Percentiles rank a stretch among this genome's conserved stretches.
Conservation (phyloP, 257 asterid genomes). For the Solanum gracilifrons region DNA sequence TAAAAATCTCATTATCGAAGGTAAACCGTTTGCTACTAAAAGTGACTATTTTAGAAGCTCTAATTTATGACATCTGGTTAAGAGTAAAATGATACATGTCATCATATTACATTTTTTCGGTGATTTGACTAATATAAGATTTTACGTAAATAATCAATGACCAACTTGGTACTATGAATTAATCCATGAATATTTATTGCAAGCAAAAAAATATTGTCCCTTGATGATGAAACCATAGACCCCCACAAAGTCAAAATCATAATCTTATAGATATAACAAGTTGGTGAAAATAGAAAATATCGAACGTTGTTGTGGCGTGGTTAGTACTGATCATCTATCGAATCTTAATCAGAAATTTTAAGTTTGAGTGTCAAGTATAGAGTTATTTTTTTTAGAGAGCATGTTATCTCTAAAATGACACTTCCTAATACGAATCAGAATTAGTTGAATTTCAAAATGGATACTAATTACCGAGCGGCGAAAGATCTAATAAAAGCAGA, state of each 20-base stretch:
- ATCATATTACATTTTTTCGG: background rate
- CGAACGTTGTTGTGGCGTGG: background rate
- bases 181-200: background rate
- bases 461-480: background rate
- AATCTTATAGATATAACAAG: background rate
- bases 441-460: fast-evolving
- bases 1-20: background rate
- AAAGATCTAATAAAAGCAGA: background rate
- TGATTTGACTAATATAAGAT: background rate
- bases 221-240: background rate
- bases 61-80: background rate
- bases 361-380: fast-evolving
- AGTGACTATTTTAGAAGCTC: background rate
- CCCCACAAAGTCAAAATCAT: background rate
- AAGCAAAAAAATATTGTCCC: background rate
- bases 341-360: fast-evolving
- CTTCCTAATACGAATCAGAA: fast-evolving
- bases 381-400: background rate
- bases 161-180: background rate
- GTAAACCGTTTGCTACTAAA: background rate
- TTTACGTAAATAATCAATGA: background rate
- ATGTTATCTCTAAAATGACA: background rate
- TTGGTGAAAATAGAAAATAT: background rate
- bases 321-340: too few relatives aligned
- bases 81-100: background rate